These are phyloP conservation scores for Reticulascus tulasneorum DNA, from an alignment of 2,329 filamentous ascomycete species.

Conservation along the genomic window DNA sequence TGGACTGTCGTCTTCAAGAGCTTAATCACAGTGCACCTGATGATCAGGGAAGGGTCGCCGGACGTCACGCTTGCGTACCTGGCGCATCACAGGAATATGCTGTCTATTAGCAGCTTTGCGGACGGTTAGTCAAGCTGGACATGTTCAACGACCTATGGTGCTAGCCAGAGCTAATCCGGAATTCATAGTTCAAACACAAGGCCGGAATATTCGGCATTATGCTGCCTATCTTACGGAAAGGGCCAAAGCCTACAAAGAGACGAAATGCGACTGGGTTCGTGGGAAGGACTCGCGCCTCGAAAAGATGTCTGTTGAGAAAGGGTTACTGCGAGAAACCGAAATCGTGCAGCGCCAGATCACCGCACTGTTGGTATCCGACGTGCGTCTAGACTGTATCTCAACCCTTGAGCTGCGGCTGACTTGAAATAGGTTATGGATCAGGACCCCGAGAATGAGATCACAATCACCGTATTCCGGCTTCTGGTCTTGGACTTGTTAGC, in stretches of 20 bases:
- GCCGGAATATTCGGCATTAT: slow-evolving; percentile 90
- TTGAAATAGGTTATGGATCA: slow-evolving; percentile 68
- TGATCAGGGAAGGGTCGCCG: slow-evolving; percentile 92
- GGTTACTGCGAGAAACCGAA: slow-evolving; percentile 86
- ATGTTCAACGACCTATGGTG: no score
- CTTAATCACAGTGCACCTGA: slow-evolving; percentile 90
- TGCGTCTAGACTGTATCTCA: slow-evolving; percentile 39
- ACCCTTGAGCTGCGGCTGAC: slow-evolving; percentile 5
- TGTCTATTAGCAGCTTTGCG: slow-evolving; percentile 87
- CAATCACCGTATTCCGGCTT: slow-evolving; percentile 86
- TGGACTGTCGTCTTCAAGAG: slow-evolving; percentile 99
- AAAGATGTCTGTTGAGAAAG: slow-evolving; percentile 84
- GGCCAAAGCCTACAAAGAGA: slow-evolving; percentile 76
- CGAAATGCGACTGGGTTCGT: slow-evolving; percentile 86
- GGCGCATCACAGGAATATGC: slow-evolving; percentile 72
- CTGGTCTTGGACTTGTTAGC: slow-evolving; percentile 85
- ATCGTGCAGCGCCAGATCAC: slow-evolving; percentile 82
- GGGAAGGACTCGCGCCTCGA: slow-evolving; percentile 79
- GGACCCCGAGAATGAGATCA: slow-evolving; percentile 95
- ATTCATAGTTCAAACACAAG: slow-evolving; percentile 81
- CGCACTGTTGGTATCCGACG: slow-evolving; percentile 84
- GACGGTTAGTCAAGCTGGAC: slow-evolving; percentile 63
- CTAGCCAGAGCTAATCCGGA: no score
- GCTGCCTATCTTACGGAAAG: slow-evolving; percentile 81
- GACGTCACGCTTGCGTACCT: slow-evolving; percentile 86